Base-by-base conservation (phyloP, 768 basidiomycete genomes). In the Podaxis mareebaensis region DNA sequence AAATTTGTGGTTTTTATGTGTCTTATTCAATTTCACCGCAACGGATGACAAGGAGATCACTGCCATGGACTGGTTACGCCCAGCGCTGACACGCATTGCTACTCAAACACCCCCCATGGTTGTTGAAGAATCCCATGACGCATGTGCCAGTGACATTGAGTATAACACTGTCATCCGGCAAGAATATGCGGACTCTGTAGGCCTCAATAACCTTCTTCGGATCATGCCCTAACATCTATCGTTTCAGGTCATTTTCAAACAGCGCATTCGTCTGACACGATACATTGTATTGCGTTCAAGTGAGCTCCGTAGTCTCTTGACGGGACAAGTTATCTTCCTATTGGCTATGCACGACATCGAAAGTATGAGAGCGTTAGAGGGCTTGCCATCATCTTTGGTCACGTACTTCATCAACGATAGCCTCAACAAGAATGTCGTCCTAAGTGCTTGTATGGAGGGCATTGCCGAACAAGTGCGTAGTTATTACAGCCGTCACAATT, bases 1-100 rank as follows among this genome's bases (percentile, higher is more conserved):
- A 49, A 95, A 93, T 70, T 82, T 95, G 76, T 99, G 96, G 96
- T 95, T 96, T 75, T 76, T 98, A 20, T 95, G 93, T 71, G 85
- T 92, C 26, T 83, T 96, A 15, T 95, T 96, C 69, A 85, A 89
- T 22, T 91, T 98, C 67, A 89, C 93, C 2, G 76, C 76, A 5
- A 75, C 79, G 20, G 79, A 82, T 38, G 80, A 81, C 36, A 79
- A 77, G 22, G 86, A 87, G 51, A 83, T 81, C 33, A 80, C 81
- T 24, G 88, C 89, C 1, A 89, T 90, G 84, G 85, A 88, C 49
- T 93, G 93, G 90, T 83, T 93, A 54, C 79, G 81, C 49, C 88
- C 91, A 33, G 90, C 92, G 1, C 78, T 97, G 17, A 80, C 83
- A 33, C 85, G 88, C 7, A 94, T 97, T 65, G 93, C 96, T 12